Evolutionary conservation across 495 filamentous ascomycete species (phyloP), one percentile per base, ranked within the genome.

Genomic region (Aspergillus diversus): DNA sequence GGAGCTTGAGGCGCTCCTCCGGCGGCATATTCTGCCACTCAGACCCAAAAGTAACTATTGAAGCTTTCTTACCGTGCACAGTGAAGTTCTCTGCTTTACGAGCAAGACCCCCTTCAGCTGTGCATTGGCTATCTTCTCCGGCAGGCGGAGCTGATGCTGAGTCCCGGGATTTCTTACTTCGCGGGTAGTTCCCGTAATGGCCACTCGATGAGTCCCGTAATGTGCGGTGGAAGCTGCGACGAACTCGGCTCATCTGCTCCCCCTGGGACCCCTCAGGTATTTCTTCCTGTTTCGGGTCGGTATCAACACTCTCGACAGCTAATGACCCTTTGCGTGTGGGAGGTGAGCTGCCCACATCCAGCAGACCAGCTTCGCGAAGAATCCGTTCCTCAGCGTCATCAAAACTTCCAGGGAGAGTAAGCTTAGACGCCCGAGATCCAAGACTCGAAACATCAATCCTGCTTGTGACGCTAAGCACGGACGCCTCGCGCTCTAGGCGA

Each of bases 1-100:
- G 80, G 7, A 82, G 71, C 49, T 83, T 81, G 55, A 93, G 77
- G 16, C 89, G 87, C 66, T 96, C 92, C 63, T 96, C 92, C 1
- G 88, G 81, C 4, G 89, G 84, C 76, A 95, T 89, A 66, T 83
- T 88, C 68, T 95, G 88, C 82, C 96, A 90, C 66, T 97, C 96
- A 42, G 87, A 89, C 7, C 93, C 93, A 73, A 99, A 97, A 33
- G 91, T 96, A 62, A 99, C 89, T 54, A 99, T 90, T 0, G 92
- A 97, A 3, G 95, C 95, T 74, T 99, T 98, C 80, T 99, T 99
- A 58, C 95, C 95, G 70, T 99, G 95, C 5, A 99, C 89, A 5
- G 92, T 96, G 72, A 99, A 98, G 66, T 90, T 96, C 11, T 92
- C 91, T 11, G 89, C 86, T 32, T 89, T 90, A 16, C 95, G 85